A percentile compares a stretch with the other conserved stretches of the same genome.
These are phyloP conservation scores for Bifiguratus adelaidae DNA, from an alignment of 192 early-diverging fungal genomes.

Conservation along the genomic window DNA sequence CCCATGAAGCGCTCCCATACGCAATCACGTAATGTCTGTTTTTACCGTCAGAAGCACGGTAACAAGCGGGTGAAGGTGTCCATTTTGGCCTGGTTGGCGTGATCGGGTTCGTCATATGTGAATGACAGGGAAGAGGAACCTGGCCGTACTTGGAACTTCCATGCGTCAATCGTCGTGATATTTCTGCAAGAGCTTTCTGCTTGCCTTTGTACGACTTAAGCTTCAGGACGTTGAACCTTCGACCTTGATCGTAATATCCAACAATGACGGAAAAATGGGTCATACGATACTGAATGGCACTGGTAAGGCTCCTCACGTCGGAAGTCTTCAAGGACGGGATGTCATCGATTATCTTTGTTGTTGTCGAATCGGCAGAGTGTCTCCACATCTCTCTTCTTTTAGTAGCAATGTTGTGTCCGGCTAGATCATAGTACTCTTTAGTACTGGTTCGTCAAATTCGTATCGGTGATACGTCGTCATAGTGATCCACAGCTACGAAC, in stretches of 20 bases:
- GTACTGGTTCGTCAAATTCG: not conserved
- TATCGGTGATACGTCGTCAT: no score
- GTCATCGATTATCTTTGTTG: not conserved
- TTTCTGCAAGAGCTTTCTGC: not conserved
- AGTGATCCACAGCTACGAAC: not conserved
- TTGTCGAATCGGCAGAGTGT: not conserved
- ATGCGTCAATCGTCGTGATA: not conserved
- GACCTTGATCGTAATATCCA: not conserved
- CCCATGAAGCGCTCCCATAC: not conserved
- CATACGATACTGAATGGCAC: not conserved
- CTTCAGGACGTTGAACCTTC: not conserved
- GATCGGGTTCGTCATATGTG: not conserved
- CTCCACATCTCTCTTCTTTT: not conserved
- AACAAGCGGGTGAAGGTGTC: not conserved
- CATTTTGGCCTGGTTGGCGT: not conserved
- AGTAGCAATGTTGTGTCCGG: not conserved
- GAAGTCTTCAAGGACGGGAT: not conserved
- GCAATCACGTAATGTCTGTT: not conserved
- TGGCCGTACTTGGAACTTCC: not conserved
- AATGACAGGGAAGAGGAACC: not conserved
- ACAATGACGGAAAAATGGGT: not conserved
- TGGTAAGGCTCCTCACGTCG: not conserved
- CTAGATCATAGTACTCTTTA: not conserved
- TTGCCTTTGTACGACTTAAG: conserved; percentile 1
- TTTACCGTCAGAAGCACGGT: not conserved